phyloP scores from a whole-genome alignment of 2,329 filamentous ascomycete genomes.

The Westerdykella sp. region DNA sequence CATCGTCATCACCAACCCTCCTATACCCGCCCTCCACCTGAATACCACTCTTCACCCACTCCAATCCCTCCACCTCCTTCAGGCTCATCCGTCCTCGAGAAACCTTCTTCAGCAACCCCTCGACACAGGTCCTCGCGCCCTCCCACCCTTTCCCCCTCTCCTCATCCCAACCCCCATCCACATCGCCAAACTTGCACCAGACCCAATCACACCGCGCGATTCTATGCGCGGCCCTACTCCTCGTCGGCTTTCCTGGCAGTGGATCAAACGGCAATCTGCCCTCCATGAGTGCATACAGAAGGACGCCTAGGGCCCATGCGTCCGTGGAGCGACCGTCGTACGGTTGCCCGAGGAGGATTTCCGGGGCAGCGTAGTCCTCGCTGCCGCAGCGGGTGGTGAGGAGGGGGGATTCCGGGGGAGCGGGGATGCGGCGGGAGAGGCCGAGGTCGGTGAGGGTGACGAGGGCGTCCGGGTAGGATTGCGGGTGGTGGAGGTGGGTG shows the following conservation, averaged over 20 bases:
- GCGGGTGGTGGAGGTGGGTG: constrained; percentile 59
- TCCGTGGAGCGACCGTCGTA: constrained; percentile 92
- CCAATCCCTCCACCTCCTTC: constrained; percentile 62
- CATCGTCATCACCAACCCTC: constrained; percentile 47
- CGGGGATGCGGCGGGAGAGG: constrained; percentile 73
- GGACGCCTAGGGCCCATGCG: constrained; percentile 89
- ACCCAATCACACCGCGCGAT: constrained; percentile 94
- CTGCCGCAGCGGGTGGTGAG: constrained; percentile 92
- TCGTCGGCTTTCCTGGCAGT: constrained; percentile 68
- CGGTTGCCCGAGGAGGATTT: constrained; percentile 89
- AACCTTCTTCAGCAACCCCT: constrained; percentile 76
- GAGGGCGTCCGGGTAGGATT: constrained; percentile 71
- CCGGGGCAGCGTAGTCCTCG: constrained; percentile 94
- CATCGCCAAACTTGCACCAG: constrained; percentile 80
- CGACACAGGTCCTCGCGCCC: constrained; percentile 74
- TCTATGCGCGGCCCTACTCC: constrained; percentile 78
- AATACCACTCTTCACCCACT: constrained; percentile 74
- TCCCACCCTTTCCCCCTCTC: constrained; percentile 59
- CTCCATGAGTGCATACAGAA: constrained; percentile 90
- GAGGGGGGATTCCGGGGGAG: constrained; percentile 68
- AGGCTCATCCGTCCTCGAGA: constrained; percentile 68
- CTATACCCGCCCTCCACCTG: constrained; percentile 55
- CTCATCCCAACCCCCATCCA: constrained; percentile 79
- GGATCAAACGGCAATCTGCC: constrained; percentile 91
- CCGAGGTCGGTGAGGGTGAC: constrained; percentile 89